Conservation (phyloP, 2,329 filamentous ascomycete species). For the Daldinia sp. region DNA sequence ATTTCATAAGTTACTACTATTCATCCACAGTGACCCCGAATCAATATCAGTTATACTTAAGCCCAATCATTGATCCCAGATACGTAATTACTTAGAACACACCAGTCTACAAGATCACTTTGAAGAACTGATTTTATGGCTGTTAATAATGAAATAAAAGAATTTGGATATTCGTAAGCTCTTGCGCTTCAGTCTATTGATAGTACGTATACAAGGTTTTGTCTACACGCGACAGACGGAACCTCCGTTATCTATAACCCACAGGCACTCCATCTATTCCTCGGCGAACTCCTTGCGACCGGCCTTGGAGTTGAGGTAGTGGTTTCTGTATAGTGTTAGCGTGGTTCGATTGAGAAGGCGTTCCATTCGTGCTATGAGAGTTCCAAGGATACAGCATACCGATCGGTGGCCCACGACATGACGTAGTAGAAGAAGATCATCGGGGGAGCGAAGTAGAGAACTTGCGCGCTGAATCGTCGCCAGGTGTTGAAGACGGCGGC, state of each 20-base stretch:
- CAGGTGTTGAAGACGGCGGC: constrained; percentile 96
- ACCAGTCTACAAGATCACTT: background rate
- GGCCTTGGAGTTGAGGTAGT: constrained; percentile 52
- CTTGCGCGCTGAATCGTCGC: constrained; percentile 85
- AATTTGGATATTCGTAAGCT: constrained; percentile 19
- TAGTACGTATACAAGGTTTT: constrained; percentile 49
- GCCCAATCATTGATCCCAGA: background rate
- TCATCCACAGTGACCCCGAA: no score
- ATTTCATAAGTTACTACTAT: background rate
- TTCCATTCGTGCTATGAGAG: background rate
- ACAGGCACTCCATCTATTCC: constrained; percentile 40
- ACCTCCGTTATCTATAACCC: constrained; percentile 21
- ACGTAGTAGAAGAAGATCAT: constrained; percentile 81
- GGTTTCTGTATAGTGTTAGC: constrained; percentile 44
- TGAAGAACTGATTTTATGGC: background rate
- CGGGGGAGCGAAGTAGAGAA: constrained; percentile 88
- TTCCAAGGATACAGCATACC: constrained; percentile 64
- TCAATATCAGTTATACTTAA: background rate
- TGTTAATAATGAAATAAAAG: background rate
- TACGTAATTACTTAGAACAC: background rate
- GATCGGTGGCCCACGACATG: constrained; percentile 92
- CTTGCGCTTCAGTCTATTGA: constrained; percentile 45
- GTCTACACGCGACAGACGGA: constrained; percentile 44
- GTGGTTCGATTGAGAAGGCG: background rate
- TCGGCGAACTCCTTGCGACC: constrained; percentile 49